Evolutionary conservation across 371 early-diverging fungal genomes (phyloP), one percentile per base, ranked within the genome.

Genomic region (Polyrhizophydium stewartii): DNA sequence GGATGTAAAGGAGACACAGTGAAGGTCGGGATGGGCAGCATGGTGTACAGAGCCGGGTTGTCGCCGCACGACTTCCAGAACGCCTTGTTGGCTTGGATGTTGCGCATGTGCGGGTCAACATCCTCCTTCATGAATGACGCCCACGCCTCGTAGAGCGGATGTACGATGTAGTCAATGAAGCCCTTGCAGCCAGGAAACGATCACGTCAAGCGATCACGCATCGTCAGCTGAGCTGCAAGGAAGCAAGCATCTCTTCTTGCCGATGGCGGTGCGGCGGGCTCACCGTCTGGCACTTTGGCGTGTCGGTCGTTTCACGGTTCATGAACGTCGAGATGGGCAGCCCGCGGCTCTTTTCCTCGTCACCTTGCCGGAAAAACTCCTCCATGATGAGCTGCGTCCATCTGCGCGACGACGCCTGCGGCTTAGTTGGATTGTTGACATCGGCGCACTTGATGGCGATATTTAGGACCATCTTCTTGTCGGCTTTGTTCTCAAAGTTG

Each of bases 361-460:
- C 77, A 1, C 77, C 77, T 65, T 74, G 65, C 25, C 52, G 17
- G 59, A 77, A 78, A 50, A 78, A 78, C 59, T 78, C 78, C 52
- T 77, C 75, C 61, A 68, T 68, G 49, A 79, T 69, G 24, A 68
- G 31, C 35, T 74, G 65, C n/a, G 76, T 74, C 81, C 81, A 80
- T 38, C 47, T 5, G 40, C 47, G 13, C 31, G 68, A 74, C 31
- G 52, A 12, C 19, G 62, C 64, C 30, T 55, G 53, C 55, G 79
- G 72, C 45, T 80, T 80, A 2, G 75, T 40, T 10, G 77, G 69
- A 57, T 80, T 80, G 55, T 75, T 78, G 31, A 80, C 55, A 61
- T 80, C 81, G 0, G 81, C 71, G 35, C 72, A 71, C 64, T 80
- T 80, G 35, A 80, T 71, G 17, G 80, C 66, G 22, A 80, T 63